phyloP scores from a whole-genome alignment of 768 basidiomycete species.

The Naematelia encephala region DNA sequence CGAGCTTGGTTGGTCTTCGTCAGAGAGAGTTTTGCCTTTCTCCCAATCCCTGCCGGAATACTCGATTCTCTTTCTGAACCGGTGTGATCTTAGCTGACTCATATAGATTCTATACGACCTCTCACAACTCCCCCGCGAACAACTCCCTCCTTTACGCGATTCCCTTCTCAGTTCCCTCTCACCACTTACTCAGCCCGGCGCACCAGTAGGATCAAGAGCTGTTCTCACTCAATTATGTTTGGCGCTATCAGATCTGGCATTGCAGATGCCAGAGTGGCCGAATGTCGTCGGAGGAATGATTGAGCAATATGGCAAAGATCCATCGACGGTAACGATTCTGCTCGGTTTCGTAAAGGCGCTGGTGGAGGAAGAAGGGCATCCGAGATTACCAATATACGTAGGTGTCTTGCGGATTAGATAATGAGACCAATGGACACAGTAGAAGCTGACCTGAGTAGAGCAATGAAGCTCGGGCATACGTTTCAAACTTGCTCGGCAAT shows the following conservation, averaged over 20 bases:
- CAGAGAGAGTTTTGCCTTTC: too few species aligned
- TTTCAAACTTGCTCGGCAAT: slow-evolving; percentile 23
- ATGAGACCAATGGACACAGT: background rate
- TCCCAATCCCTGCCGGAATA: too few species aligned
- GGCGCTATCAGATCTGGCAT: slow-evolving; percentile 81
- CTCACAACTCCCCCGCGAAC: slow-evolving; percentile 70
- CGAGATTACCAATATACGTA: slow-evolving; percentile 82
- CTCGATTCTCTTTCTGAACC: too few species aligned
- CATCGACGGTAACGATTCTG: slow-evolving; percentile 74
- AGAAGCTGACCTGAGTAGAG: background rate
- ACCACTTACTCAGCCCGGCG: slow-evolving; percentile 54
- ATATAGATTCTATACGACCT: slow-evolving; percentile 90
- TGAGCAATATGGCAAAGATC: slow-evolving; percentile 77
- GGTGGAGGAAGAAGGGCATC: slow-evolving; percentile 83
- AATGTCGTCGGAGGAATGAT: slow-evolving; percentile 78
- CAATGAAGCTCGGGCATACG: slow-evolving; percentile 2
- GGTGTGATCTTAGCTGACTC: background rate
- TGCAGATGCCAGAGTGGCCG: slow-evolving; percentile 78
- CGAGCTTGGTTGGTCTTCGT: background rate
- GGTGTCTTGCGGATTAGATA: slow-evolving; percentile 47
- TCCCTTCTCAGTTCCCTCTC: slow-evolving; percentile 76
- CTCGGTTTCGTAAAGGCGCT: slow-evolving; percentile 85
- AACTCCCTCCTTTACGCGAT: slow-evolving; percentile 76
- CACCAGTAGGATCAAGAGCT: slow-evolving; percentile 69
- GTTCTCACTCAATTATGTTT: slow-evolving; percentile 86